Conservation (phyloP, 2,329 filamentous ascomycete species). For the Knoxdaviesia capensis region DNA sequence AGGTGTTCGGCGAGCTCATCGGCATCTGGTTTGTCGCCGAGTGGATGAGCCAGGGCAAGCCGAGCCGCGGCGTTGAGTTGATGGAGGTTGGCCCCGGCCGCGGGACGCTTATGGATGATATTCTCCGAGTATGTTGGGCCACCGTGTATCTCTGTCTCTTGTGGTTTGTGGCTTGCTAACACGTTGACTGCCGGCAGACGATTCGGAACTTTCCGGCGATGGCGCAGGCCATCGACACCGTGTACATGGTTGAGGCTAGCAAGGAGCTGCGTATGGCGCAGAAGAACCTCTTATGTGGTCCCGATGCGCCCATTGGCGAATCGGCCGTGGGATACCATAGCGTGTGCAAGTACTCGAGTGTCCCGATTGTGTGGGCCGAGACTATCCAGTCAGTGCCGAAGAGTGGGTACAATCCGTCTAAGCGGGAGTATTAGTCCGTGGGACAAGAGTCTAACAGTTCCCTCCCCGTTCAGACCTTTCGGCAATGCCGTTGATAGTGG, state of each 20-base stretch:
- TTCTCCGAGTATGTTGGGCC: constrained; percentile 50
- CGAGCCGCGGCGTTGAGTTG: constrained; percentile 55
- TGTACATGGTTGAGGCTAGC: constrained; percentile 93
- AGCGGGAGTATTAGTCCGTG: not conserved
- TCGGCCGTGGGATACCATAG: constrained; percentile 56
- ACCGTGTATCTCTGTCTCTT: not conserved
- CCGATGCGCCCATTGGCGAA: constrained; percentile 43
- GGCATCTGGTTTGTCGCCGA: constrained; percentile 92
- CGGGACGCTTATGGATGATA: constrained; percentile 93
- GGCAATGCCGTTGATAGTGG: constrained; percentile 69
- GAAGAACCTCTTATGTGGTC: constrained; percentile 62
- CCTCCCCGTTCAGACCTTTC: constrained; percentile 1
- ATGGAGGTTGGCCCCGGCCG: constrained; percentile 89
- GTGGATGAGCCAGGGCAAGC: constrained; percentile 80
- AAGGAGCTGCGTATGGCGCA: constrained; percentile 57
- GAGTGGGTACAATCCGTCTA: constrained; percentile 19
- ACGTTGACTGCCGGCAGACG: constrained; percentile 31
- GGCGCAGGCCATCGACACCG: constrained; percentile 55
- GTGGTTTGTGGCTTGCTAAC: not conserved
- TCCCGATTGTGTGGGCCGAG: constrained; percentile 78
- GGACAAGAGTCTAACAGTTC: constrained; percentile 34
- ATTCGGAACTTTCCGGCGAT: constrained; percentile 68
- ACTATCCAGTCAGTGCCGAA: constrained; percentile 67
- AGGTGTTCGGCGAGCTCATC: constrained; percentile 86
- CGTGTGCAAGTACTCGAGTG: constrained; percentile 50